phyloP scores from a whole-genome alignment of 1,284 basidiomycete genomes.

The Papiliotrema flavescens region DNA sequence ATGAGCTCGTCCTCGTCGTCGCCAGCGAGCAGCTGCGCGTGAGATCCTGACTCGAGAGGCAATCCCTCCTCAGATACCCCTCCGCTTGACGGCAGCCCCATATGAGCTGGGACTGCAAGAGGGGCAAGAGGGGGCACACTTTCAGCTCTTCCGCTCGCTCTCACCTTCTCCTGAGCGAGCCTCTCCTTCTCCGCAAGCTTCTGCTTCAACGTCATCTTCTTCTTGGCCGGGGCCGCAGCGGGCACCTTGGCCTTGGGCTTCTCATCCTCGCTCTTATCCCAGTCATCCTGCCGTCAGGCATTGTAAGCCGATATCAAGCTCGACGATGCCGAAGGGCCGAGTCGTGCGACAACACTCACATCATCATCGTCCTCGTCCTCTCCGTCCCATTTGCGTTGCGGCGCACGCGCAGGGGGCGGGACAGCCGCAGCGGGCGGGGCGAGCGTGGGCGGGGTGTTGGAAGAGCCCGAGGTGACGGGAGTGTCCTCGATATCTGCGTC shows the following conservation, averaged over 20 bases:
- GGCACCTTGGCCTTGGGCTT: slow-evolving; percentile 59
- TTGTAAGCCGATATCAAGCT: not conserved
- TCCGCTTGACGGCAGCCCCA: no score
- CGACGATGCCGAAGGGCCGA: no score
- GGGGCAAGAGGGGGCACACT: no score
- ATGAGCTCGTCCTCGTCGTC: slow-evolving; percentile 67
- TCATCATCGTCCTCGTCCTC: slow-evolving; percentile 76
- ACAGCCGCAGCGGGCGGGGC: slow-evolving; percentile 15
- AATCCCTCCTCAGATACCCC: no score
- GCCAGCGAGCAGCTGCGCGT: not conserved
- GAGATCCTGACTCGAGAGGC: not conserved
- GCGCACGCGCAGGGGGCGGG: slow-evolving; percentile 45
- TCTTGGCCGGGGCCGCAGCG: slow-evolving; percentile 67
- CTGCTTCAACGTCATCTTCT: slow-evolving; percentile 83
- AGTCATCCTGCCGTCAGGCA: slow-evolving; percentile 68
- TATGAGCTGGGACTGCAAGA: no score
- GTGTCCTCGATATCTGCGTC: slow-evolving; percentile 53
- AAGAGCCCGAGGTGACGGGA: slow-evolving; percentile 46
- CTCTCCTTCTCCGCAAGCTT: slow-evolving; percentile 79
- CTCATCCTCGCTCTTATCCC: slow-evolving; percentile 83
- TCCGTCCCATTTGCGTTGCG: slow-evolving; percentile 64
- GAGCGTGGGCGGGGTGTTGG: slow-evolving; percentile 38
- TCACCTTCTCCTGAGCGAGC: slow-evolving; percentile 54
- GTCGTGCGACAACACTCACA: no score
- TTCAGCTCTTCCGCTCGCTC: slow-evolving; percentile 4